A percentile compares a stretch with the other conserved stretches of the same genome.
phyloP scores from a whole-genome alignment of 768 basidiomycete genomes.

The Boletus bicolor region DNA sequence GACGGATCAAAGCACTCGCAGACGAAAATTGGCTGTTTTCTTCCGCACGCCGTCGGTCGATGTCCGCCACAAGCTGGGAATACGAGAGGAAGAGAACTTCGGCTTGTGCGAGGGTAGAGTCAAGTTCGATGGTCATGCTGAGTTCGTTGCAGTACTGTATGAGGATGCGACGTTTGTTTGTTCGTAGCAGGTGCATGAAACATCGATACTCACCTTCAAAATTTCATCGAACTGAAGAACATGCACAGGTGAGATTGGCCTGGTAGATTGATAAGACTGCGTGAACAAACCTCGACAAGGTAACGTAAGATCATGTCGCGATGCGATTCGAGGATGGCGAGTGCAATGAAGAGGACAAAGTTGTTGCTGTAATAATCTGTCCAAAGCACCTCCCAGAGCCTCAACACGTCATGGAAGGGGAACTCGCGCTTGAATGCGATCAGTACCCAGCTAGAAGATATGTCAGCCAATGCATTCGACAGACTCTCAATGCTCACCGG shows the following conservation, averaged over 20 bases:
- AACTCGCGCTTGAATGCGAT: constrained; percentile 98
- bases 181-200: neutral
- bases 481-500: constrained; percentile 52
- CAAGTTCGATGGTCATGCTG: constrained; percentile 96
- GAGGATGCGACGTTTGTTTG: constrained; percentile 4
- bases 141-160: constrained; percentile 87
- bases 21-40: constrained; percentile 28
- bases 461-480: neutral
- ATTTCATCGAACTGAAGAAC: constrained; percentile 57
- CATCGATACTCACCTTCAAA: constrained; percentile 23
- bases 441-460: constrained; percentile 67
- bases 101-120: constrained; percentile 91
- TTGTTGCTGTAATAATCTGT: constrained; percentile 84
- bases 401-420: constrained; percentile 83
- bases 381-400: constrained; percentile 93
- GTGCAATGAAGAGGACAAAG: constrained; percentile 91
- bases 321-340: constrained; percentile 93
- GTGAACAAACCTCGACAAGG: constrained; percentile 74
- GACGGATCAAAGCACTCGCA: constrained; percentile 33
- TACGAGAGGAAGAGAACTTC: constrained; percentile 96
- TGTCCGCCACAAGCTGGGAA: constrained; percentile 80
- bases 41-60: constrained; percentile 77
- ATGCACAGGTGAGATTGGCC: constrained; percentile 3
- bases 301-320: constrained; percentile 94
- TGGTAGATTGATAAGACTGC: neutral